Percentiles rank a stretch among this genome's conserved stretches.
Conservation (phyloP, 2,329 filamentous ascomycete species). For the Apiospora koreana region DNA sequence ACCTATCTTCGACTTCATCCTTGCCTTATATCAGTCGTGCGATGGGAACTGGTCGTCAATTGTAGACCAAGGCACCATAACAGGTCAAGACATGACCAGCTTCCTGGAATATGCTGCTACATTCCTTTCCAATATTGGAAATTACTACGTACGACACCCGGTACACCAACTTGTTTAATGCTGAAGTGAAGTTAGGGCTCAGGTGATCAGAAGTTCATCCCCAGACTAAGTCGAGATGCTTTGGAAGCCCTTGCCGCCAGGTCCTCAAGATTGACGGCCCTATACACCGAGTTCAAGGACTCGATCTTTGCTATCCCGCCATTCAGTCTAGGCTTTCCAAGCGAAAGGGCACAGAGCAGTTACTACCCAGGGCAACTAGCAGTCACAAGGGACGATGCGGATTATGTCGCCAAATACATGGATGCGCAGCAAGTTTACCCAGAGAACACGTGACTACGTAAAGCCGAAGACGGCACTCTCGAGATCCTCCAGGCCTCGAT, state of each 20-base stretch:
- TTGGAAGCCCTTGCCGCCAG: conserved; percentile 44
- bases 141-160: conserved; percentile 48
- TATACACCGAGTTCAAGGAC: background rate
- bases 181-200: conserved; percentile 39
- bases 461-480: background rate
- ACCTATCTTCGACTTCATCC: conserved; percentile 60
- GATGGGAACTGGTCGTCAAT: conserved; percentile 53
- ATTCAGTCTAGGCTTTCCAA: background rate
- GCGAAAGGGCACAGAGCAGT: background rate
- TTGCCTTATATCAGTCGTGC: conserved; percentile 51
- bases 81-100: conserved; percentile 42
- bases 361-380: background rate
- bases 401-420: background rate
- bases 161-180: background rate
- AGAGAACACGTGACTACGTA: background rate
- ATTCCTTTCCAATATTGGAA: conserved; percentile 61
- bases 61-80: conserved; percentile 40
- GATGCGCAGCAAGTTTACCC: background rate
- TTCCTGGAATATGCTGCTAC: conserved; percentile 59
- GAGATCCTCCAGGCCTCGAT: background rate
- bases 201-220: conserved; percentile 62
- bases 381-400: background rate
- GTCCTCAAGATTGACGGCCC: conserved; percentile 25
- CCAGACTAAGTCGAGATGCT: conserved; percentile 42
- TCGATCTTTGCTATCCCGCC: background rate